Conservation (phyloP, 805 yeast genomes). For the Metschnikowia vanudenii region DNA sequence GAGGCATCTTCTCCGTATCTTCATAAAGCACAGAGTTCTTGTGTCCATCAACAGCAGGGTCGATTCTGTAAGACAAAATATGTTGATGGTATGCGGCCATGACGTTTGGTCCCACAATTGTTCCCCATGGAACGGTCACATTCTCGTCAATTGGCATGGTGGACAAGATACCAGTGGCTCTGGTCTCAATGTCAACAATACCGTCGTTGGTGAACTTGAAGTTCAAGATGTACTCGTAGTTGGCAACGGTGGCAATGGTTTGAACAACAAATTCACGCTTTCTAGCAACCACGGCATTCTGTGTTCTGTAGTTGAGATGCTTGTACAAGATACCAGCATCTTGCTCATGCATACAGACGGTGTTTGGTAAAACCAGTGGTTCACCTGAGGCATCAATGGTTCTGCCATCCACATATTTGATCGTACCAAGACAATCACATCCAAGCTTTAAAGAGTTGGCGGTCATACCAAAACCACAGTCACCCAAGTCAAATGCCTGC, state of each 20-base stretch:
- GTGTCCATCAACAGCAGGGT: slow-evolving; percentile 81
- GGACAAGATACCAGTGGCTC: slow-evolving; percentile 85
- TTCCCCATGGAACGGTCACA: slow-evolving; percentile 68
- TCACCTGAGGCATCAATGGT: slow-evolving; percentile 59
- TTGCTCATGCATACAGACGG: slow-evolving; percentile 79
- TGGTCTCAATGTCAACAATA: slow-evolving; percentile 70
- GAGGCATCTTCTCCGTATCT: slow-evolving; percentile 63
- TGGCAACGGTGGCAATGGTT: slow-evolving; percentile 81
- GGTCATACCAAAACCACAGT: slow-evolving; percentile 75
- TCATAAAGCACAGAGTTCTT: slow-evolving; percentile 70
- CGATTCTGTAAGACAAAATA: slow-evolving; percentile 73
- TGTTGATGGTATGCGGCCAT: slow-evolving; percentile 87
- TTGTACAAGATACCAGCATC: slow-evolving; percentile 75
- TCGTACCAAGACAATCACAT: slow-evolving; percentile 80
- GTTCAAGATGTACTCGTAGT: slow-evolving; percentile 76
- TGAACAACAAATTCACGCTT: slow-evolving; percentile 77
- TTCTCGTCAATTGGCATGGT: slow-evolving; percentile 79
- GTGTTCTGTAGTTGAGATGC: slow-evolving; percentile 77
- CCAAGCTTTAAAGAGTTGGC: slow-evolving; percentile 71
- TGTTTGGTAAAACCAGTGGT: slow-evolving; percentile 61
- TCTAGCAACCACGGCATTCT: slow-evolving; percentile 68
- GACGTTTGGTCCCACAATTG: slow-evolving; percentile 74
- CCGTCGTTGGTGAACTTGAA: slow-evolving; percentile 76
- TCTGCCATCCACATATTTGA: slow-evolving; percentile 66
- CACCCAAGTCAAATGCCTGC: slow-evolving; percentile 85